Evolutionary conservation across 441 rosid species (phyloP).

Genomic region (Erodium trifolium): DNA sequence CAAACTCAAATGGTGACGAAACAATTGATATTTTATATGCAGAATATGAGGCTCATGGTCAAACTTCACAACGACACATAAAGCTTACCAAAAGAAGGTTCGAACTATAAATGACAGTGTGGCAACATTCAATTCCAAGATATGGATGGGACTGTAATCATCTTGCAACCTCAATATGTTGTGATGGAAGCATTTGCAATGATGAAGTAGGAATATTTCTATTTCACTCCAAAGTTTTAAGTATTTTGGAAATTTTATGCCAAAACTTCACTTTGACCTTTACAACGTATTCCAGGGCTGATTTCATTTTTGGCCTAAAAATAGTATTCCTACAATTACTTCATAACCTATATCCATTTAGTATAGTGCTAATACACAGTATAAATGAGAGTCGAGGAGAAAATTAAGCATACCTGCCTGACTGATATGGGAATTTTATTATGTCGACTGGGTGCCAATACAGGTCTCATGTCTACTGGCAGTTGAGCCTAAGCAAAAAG

Average conservation of each 20-base stretch:
- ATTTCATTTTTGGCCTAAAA: neutral
- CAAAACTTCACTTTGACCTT: neutral
- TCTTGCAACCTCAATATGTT: slow-evolving; percentile 4
- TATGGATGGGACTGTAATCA: neutral
- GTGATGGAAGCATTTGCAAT: slow-evolving; percentile 1
- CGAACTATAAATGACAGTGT: neutral
- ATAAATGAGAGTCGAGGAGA: slow-evolving; percentile 15
- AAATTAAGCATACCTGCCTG: slow-evolving; percentile 60
- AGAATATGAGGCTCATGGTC: neutral
- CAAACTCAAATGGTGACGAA: slow-evolving; percentile 3
- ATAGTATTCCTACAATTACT: slow-evolving; percentile 6
- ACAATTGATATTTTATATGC: neutral
- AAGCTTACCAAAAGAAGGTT: neutral
- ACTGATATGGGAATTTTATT: slow-evolving; percentile 75
- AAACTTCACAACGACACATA: slow-evolving; percentile 4
- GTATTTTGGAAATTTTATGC: neutral
- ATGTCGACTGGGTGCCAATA: slow-evolving; percentile 59
- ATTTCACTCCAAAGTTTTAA: slow-evolving; percentile 4
- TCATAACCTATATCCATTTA: slow-evolving; percentile 6
- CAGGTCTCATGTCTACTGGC: slow-evolving; percentile 82
- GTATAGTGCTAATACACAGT: neutral
- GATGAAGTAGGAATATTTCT: neutral
- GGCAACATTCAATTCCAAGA: neutral
- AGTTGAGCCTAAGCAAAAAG: slow-evolving; percentile 64
- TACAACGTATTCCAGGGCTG: slow-evolving; percentile 1